A percentile compares a stretch with the other conserved stretches of the same genome.
These are phyloP conservation scores for Trichoderma oligosporum DNA, from an alignment of 2,329 filamentous ascomycete genomes.

Conservation along the genomic window DNA sequence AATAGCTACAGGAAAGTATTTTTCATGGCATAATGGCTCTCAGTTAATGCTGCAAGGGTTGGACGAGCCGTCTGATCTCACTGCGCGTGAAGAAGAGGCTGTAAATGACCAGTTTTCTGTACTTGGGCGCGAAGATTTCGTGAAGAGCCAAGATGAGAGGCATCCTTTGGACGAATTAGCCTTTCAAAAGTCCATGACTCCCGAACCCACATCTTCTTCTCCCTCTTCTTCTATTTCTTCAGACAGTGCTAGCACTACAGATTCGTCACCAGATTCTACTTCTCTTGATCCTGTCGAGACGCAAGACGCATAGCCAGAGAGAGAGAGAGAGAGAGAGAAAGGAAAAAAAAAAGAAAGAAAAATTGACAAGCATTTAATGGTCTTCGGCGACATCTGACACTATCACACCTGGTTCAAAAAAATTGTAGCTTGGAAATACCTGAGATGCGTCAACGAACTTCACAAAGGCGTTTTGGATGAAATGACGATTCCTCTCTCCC, in stretches of 20 bases:
- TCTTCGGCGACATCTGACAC: neutral
- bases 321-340: too few species aligned
- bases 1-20: conserved; percentile 31
- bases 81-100: neutral
- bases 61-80: neutral
- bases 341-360: too few species aligned
- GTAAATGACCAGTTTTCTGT: neutral
- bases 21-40: conserved; percentile 37
- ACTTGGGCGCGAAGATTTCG: neutral
- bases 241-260: neutral
- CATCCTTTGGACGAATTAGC: too few species aligned
- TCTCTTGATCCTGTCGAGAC: neutral
- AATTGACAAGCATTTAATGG: neutral
- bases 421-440: too few species aligned
- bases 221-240: too few species aligned
- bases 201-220: too few species aligned
- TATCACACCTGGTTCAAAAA: too few species aligned
- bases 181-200: too few species aligned
- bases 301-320: neutral
- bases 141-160: too few species aligned
- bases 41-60: conserved; percentile 24
- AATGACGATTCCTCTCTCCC: conserved; percentile 6
- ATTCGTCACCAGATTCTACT: neutral
- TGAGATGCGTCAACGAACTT: neutral
- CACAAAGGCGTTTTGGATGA: neutral